These are phyloP conservation scores for Trypanosoma boissoni DNA, from an alignment of 208 protist genomes.

Conservation along the genomic window DNA sequence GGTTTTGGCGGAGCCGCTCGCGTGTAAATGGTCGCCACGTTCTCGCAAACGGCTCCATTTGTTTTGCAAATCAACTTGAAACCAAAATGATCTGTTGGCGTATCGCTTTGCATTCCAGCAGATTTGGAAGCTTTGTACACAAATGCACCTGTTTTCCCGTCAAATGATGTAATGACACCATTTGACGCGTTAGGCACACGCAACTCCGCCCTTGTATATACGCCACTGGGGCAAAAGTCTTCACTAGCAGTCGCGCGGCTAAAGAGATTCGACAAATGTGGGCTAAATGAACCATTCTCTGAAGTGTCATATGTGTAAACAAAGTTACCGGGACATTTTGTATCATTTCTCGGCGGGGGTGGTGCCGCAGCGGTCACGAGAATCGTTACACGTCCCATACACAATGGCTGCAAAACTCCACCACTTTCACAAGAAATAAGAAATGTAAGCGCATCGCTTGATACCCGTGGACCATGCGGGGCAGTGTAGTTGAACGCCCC, in stretches of 20 bases:
- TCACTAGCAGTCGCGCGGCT: neutral
- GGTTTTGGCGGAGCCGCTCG: constrained; percentile 2
- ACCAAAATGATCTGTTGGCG: constrained; percentile 50
- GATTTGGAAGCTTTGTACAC: constrained; percentile 31
- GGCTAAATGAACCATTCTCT: neutral
- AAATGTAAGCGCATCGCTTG: constrained; percentile 26
- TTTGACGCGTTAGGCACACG: neutral
- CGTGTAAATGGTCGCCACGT: constrained; percentile 19
- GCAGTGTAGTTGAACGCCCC: constrained; percentile 29
- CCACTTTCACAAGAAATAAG: constrained; percentile 17
- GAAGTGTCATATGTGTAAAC: constrained; percentile 3
- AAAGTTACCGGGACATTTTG: constrained; percentile 23
- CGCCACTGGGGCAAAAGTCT: constrained; percentile 10
- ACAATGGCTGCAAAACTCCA: constrained; percentile 1
- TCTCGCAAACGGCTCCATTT: constrained; percentile 27
- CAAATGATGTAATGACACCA: constrained; percentile 20
- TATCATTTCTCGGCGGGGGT: constrained; percentile 5
- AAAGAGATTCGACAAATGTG: constrained; percentile 14
- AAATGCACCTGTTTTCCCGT: constrained; percentile 38
- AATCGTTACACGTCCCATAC: constrained; percentile 24
- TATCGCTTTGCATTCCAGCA: constrained; percentile 9
- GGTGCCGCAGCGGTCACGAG: constrained; percentile 6
- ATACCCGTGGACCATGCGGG: constrained; percentile 18
- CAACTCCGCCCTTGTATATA: constrained; percentile 17
- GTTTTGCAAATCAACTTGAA: constrained; percentile 53